These are phyloP conservation scores for Ormosia semicastrata DNA, from an alignment of 306 rosid species.

Conservation along the genomic window DNA sequence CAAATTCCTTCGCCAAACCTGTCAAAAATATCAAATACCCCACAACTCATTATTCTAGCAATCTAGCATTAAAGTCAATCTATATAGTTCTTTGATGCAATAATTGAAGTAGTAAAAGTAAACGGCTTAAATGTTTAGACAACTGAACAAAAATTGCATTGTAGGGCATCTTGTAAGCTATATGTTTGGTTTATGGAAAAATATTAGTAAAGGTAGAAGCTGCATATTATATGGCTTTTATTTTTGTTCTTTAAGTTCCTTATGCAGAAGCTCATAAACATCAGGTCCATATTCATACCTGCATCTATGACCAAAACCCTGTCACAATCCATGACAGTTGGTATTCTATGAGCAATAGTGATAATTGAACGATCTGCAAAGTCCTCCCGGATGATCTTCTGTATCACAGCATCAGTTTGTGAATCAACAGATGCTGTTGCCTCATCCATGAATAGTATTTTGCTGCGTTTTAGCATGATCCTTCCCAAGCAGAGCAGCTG, in stretches of 20 bases:
- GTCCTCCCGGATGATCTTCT: conserved; percentile 79
- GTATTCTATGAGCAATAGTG: conserved; percentile 93
- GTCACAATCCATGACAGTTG: conserved; percentile 90
- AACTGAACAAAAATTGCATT: background rate
- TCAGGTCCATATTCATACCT: conserved; percentile 35
- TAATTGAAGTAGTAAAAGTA: background rate
- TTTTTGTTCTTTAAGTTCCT: background rate
- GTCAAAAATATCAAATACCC: conserved; percentile 20
- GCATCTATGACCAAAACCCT: conserved; percentile 79
- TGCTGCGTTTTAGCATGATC: conserved; percentile 75
- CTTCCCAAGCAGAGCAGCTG: conserved; percentile 86
- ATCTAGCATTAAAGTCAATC: background rate
- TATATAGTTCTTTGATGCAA: background rate
- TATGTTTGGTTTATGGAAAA: background rate
- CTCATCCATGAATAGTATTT: conserved; percentile 80
- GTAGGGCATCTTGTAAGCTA: background rate
- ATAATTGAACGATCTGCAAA: conserved; percentile 69
- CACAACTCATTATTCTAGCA: conserved; percentile 18
- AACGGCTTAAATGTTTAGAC: background rate
- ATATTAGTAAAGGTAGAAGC: background rate
- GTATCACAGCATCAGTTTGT: conserved; percentile 79
- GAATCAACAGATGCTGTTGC: conserved; percentile 95
- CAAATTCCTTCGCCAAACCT: conserved; percentile 84
- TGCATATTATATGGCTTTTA: background rate
- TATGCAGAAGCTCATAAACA: background rate